Conservation (phyloP, 371 early-diverging fungal species). For the Mucor mucedo region DNA sequence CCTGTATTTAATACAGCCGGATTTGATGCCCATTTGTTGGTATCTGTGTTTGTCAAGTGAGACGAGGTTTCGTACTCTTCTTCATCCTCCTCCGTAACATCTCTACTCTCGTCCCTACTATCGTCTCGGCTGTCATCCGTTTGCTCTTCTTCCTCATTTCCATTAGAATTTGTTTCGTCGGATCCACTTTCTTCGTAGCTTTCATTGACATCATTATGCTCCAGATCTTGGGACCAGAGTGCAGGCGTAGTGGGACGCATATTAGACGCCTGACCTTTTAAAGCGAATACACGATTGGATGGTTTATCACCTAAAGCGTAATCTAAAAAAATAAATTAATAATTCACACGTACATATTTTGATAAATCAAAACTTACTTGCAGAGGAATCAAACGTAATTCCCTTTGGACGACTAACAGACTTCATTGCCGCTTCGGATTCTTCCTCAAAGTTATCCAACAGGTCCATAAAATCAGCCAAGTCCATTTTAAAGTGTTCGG, state of each 20-base stretch:
- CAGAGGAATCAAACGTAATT: no score
- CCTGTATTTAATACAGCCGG: background rate
- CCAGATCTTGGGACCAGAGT: slow-evolving; percentile 17
- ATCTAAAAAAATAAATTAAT: background rate
- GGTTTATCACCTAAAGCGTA: background rate
- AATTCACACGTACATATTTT: background rate
- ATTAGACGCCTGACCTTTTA: background rate
- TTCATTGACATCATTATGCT: background rate
- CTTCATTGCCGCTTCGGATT: no score
- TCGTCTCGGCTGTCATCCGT: background rate
- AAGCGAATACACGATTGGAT: background rate
- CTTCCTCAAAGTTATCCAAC: slow-evolving; percentile 15
- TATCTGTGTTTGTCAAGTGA: no score
- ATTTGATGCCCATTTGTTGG: background rate
- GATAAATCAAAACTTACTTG: no score
- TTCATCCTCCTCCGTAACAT: slow-evolving; percentile 4
- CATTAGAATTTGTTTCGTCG: background rate
- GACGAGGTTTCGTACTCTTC: background rate
- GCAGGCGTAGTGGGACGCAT: slow-evolving; percentile 27
- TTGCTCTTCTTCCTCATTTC: background rate
- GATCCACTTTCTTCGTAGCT: background rate
- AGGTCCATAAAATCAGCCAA: slow-evolving; percentile 19
- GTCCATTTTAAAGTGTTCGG: slow-evolving; percentile 8
- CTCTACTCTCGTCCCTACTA: background rate
- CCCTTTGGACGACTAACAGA: no score